phyloP scores from a whole-genome alignment of 1,284 basidiomycete species.

The Apiotrichum gamsii region DNA sequence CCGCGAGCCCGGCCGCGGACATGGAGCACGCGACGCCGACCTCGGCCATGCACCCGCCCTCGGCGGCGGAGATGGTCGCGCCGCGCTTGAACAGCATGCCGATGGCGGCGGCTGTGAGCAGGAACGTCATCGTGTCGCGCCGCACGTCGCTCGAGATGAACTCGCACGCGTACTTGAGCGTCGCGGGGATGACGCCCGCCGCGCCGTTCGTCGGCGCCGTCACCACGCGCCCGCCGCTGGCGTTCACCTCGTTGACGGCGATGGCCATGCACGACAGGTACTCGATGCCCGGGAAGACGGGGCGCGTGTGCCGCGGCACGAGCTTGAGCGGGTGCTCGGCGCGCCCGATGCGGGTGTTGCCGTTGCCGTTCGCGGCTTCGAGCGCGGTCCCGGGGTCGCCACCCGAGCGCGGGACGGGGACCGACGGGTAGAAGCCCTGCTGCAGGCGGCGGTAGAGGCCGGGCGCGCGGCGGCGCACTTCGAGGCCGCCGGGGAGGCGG shows the following conservation, averaged over 20 bases:
- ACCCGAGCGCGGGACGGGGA: conserved; percentile 13
- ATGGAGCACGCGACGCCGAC: conserved; percentile 46
- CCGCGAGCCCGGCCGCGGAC: conserved; percentile 77
- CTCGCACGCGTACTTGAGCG: conserved; percentile 46
- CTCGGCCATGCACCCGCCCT: conserved; percentile 61
- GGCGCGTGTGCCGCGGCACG: conserved; percentile 60
- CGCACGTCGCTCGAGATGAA: conserved; percentile 32
- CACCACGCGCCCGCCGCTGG: conserved; percentile 84
- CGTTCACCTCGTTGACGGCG: conserved; percentile 77
- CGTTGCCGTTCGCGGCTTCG: background rate
- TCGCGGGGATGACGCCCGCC: conserved; percentile 81
- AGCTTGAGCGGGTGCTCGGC: conserved; percentile 71
- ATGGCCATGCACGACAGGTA: conserved; percentile 90
- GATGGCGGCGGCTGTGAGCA: conserved; percentile 76
- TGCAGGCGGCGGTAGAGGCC: conserved; percentile 80
- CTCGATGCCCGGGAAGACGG: conserved; percentile 79
- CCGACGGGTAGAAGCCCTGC: conserved; percentile 52
- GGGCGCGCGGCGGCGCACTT: conserved; percentile 70
- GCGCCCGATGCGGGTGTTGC: conserved; percentile 19
- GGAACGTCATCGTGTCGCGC: conserved; percentile 64
- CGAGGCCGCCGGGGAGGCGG: conserved; percentile 76
- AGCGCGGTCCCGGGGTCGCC: conserved; percentile 41
- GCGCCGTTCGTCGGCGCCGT: conserved; percentile 66
- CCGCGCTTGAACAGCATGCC: conserved; percentile 98
- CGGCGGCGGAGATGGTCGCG: conserved; percentile 91